phyloP scores from a whole-genome alignment of 148 eudicot species.

The Chenopodium suecicum region DNA sequence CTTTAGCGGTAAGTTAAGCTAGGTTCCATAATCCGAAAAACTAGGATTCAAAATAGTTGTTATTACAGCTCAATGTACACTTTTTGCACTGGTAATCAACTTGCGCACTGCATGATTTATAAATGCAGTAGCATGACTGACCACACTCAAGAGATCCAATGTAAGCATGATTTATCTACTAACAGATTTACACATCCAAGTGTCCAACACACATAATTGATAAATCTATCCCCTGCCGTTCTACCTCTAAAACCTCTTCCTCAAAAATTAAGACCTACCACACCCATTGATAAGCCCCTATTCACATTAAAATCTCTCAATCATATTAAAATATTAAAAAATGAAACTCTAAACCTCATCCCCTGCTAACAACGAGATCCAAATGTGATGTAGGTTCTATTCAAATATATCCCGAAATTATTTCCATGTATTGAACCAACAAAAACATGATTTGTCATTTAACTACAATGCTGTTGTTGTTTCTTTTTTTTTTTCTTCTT shows the following conservation, averaged over 20 bases:
- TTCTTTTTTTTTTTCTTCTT: neutral
- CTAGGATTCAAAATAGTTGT: neutral
- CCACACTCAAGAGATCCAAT: neutral
- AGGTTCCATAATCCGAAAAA: neutral
- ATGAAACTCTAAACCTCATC: neutral
- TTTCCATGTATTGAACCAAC: neutral
- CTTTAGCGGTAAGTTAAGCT: neutral
- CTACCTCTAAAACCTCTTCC: neutral
- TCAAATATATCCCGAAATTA: too few species aligned
- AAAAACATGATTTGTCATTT: too few species aligned
- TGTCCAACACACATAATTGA: neutral
- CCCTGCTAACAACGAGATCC: neutral
- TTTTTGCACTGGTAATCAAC: neutral
- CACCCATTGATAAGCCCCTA: neutral
- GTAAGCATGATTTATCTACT: neutral
- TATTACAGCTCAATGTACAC: neutral
- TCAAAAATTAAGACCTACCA: neutral
- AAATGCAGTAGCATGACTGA: neutral
- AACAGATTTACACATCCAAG: neutral
- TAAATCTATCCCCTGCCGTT: neutral
- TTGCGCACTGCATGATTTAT: neutral
- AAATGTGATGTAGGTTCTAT: neutral
- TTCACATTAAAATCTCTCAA: neutral
- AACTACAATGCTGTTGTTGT: neutral
- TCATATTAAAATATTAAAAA: too few species aligned